phyloP scores from a whole-genome alignment of 225 moss, liverwort and hornwort genomes.

The Bryum argenteum region DNA sequence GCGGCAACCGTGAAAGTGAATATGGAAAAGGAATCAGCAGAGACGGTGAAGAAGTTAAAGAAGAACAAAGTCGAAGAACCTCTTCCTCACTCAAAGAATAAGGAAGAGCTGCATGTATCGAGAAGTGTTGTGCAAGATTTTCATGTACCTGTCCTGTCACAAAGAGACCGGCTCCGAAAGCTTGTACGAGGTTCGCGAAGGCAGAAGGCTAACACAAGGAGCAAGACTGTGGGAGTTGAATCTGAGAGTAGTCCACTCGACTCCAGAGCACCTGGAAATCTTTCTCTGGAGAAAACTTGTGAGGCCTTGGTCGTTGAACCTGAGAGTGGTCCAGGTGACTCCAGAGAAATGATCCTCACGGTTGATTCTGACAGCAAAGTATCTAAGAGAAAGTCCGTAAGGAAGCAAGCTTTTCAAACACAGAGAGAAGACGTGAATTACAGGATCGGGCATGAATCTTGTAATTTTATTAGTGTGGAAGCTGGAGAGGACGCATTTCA shows the following conservation, averaged over 20 bases:
- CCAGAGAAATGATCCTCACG: neutral
- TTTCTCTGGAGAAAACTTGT: neutral
- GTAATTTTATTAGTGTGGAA: conserved; percentile 35
- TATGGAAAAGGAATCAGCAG: conserved; percentile 19
- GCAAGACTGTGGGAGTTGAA: conserved; percentile 18
- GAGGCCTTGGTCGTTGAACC: conserved; percentile 18
- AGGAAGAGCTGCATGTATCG: conserved; percentile 17
- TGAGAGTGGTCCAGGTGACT: conserved; percentile 19
- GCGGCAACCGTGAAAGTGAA: conserved; percentile 24
- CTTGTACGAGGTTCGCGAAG: conserved; percentile 41
- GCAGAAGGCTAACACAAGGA: conserved; percentile 21
- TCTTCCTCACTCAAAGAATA: too few species aligned
- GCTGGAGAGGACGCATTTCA: conserved; percentile 35
- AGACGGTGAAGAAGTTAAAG: conserved; percentile 30
- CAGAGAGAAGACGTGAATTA: conserved; percentile 21
- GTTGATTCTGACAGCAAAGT: conserved; percentile 21
- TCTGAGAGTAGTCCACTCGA: too few species aligned
- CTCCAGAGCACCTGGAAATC: conserved; percentile 6
- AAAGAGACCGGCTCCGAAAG: conserved; percentile 41
- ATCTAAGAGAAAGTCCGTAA: conserved; percentile 28
- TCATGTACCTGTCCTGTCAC: conserved; percentile 23
- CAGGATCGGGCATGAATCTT: conserved; percentile 23
- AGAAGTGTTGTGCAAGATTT: conserved; percentile 10
- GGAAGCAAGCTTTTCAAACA: conserved; percentile 19
- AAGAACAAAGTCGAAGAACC: too few species aligned